A percentile compares a stretch with the other conserved stretches of the same genome.
Conservation (phyloP, 306 rosid species). For the Oemleria cerasiformis region DNA sequence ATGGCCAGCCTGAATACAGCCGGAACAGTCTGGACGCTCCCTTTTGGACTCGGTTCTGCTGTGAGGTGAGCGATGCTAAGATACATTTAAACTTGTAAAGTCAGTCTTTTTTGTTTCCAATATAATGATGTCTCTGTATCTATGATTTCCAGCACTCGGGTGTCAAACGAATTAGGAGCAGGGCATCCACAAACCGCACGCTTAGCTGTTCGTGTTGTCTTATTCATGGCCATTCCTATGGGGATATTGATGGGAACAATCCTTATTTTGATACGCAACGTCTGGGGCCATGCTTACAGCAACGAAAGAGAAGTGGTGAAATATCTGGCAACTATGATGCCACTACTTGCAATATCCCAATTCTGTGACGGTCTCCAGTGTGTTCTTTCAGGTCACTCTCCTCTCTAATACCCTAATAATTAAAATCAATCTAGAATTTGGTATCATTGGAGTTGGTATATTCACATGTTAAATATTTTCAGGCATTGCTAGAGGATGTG, state of each 20-base stretch:
- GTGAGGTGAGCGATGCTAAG: slow-evolving; percentile 46
- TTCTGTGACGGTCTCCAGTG: slow-evolving; percentile 66
- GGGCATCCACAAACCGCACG: slow-evolving; percentile 52
- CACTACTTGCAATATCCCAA: slow-evolving; percentile 53
- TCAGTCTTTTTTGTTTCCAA: background rate
- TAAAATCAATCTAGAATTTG: no score
- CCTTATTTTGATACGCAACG: slow-evolving; percentile 49
- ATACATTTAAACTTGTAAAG: background rate
- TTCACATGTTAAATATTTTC: slow-evolving; percentile 11
- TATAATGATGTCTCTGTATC: background rate
- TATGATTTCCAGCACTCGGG: slow-evolving; percentile 30
- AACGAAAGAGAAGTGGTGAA: slow-evolving; percentile 52
- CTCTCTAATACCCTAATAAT: background rate
- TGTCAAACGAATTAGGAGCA: slow-evolving; percentile 79
- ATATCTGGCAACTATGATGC: slow-evolving; percentile 59
- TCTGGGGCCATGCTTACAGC: slow-evolving; percentile 74
- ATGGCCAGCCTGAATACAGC: slow-evolving; percentile 60
- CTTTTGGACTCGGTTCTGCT: slow-evolving; percentile 74
- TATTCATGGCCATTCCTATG: slow-evolving; percentile 45
- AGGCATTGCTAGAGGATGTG: slow-evolving; percentile 86
- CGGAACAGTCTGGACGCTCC: slow-evolving; percentile 62
- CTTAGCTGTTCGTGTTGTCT: slow-evolving; percentile 52
- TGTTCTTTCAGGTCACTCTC: slow-evolving; percentile 58
- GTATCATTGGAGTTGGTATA: background rate
- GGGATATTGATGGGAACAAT: slow-evolving; percentile 42